Evolutionary conservation across 1,139 yeast genomes (phyloP), one percentile per base, ranked within the genome.

Genomic region (Debaryomyces fabryi): DNA sequence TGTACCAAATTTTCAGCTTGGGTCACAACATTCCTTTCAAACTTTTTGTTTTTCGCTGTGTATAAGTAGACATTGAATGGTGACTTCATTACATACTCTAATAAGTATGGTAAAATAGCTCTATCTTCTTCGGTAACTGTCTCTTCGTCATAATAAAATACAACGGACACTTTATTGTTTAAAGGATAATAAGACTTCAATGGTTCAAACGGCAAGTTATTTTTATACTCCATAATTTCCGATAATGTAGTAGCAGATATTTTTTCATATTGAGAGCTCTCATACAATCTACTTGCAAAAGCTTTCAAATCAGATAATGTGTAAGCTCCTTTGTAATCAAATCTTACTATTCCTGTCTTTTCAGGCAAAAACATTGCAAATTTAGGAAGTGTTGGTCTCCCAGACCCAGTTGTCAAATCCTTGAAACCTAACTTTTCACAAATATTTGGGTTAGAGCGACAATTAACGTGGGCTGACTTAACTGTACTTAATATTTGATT

Each of bases 391-490:
- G 59, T 49, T 29, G 51, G 48, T 6, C 41, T 46, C 20, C 51
- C 42, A 9, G 45, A 50, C 0, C 54, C 50, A 12, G 58, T 45
- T 2, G 60, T 50, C 47, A 77, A 55, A 21, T 63, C 64, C 1
- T 51, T 51, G 52, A 76, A 72, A 0, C 83, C 85, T 37, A 86
- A 60, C 45, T 75, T 68, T 32, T 66, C 58, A 61, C 93, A 86
- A 4, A 85, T 58, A 18, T 67, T 68, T 3, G 72, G 66, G 55
- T 82, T 74, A 16, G 76, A 62, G 27, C 65, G 62, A 63, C 93
- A 86, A 64, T 82, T 83, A 52, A 86, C 69, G 62, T 82, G 89
- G 7, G 79, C 86, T 0, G 81, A 66, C n/a, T 67, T 67, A n/a
- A 79, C 67, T 7, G 69, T 65, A 7, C 71, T 59, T 10, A 68